Percentiles rank a stretch among this genome's conserved stretches.
phyloP scores from a whole-genome alignment of 2,329 filamentous ascomycete genomes.

The Diatrype stigma region DNA sequence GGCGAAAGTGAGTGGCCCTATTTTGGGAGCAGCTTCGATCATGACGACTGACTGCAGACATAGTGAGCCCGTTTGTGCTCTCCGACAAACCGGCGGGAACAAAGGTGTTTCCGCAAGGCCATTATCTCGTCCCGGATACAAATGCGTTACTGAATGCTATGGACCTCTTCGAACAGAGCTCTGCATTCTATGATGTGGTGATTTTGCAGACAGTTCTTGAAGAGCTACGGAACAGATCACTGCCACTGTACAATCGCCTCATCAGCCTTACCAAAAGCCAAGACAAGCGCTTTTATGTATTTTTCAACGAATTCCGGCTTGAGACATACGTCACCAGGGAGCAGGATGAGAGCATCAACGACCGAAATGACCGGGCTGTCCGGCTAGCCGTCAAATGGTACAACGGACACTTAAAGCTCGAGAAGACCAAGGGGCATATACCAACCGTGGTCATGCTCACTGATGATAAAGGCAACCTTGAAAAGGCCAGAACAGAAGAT shows the following conservation, averaged over 20 bases:
- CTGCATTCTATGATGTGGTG: constrained; percentile 93
- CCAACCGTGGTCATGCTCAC: constrained; percentile 90
- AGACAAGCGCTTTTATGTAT: constrained; percentile 96
- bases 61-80: constrained; percentile 79
- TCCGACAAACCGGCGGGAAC: constrained; percentile 85
- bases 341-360: constrained; percentile 83
- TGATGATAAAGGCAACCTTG: constrained; percentile 83
- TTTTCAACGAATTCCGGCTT: constrained; percentile 95
- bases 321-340: constrained; percentile 82
- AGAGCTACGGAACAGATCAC: constrained; percentile 87
- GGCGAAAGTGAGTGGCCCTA: constrained; percentile 58
- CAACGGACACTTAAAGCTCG: constrained; percentile 68
- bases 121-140: constrained; percentile 93
- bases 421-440: constrained; percentile 50
- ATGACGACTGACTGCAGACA: not conserved
- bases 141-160: constrained; percentile 94
- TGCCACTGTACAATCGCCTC: constrained; percentile 92
- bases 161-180: constrained; percentile 92
- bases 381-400: constrained; percentile 88
- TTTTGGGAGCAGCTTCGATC: not conserved
- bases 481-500: constrained; percentile 72
- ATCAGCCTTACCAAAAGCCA: constrained; percentile 89
- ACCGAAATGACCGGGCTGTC: constrained; percentile 91
- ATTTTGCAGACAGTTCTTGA: constrained; percentile 94
- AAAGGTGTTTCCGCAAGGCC: constrained; percentile 75